Conservation (phyloP, 306 rosid genomes). For the Argentina anserina region DNA sequence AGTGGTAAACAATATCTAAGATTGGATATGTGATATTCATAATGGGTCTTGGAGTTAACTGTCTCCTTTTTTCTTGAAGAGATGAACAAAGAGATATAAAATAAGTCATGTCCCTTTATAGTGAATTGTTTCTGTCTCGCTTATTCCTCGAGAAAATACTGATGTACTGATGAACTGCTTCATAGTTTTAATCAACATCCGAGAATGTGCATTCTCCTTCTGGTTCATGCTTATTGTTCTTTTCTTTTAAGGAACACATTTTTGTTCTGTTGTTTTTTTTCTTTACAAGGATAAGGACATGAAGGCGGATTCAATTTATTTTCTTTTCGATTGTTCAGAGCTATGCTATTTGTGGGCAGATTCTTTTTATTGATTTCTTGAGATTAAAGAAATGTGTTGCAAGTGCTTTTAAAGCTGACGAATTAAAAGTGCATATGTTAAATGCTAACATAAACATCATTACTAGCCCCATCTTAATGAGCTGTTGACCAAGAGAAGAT, state of each 20-base stretch:
- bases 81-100: too few relatives aligned
- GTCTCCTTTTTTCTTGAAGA: not conserved
- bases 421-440: not conserved
- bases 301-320: not conserved
- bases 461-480: not conserved
- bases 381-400: not conserved
- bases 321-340: not conserved
- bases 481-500: not conserved
- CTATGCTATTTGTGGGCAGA: not conserved
- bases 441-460: not conserved
- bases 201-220: not conserved
- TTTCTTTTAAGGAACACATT: not conserved
- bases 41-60: not conserved
- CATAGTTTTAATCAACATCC: not conserved
- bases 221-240: not conserved
- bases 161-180: not conserved
- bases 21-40: constrained; percentile 1
- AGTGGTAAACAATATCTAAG: not conserved
- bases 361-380: not conserved
- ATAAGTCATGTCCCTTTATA: not conserved
- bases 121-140: not conserved
- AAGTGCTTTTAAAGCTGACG: not conserved
- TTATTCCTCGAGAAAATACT: not conserved
- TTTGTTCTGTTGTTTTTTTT: not conserved
- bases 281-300: not conserved